Percentiles rank a stretch among this genome's conserved stretches.
Evolutionary conservation across 345 rosid genomes (phyloP).

Genomic region (Dipteronia dyeriana): DNA sequence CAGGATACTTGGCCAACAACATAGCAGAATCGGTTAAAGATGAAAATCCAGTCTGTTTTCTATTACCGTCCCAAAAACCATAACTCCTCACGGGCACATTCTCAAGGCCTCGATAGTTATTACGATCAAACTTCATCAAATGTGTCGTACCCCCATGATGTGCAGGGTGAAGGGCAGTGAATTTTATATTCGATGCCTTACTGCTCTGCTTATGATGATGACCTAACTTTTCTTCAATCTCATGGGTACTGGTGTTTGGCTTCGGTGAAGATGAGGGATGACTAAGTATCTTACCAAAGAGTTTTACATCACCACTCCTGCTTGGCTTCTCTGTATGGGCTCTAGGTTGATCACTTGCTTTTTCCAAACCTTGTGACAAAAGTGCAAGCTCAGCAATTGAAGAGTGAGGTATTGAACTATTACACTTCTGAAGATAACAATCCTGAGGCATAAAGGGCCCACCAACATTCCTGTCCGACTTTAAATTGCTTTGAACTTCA

Average conservation of each 20-base stretch:
- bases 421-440: conserved; percentile 61
- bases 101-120: conserved; percentile 47
- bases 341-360: conserved; percentile 36
- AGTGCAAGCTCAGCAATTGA: conserved; percentile 45
- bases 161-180: conserved; percentile 33
- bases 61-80: conserved; percentile 86
- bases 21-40: conserved; percentile 76
- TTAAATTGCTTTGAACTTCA: conserved; percentile 35
- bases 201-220: conserved; percentile 32
- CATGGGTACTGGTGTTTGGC: conserved; percentile 26
- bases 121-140: conserved; percentile 51
- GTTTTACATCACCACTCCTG: conserved; percentile 72
- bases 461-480: conserved; percentile 28
- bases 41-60: conserved; percentile 71
- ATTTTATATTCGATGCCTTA: conserved; percentile 44
- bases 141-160: conserved; percentile 29
- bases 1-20: conserved; percentile 72
- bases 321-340: conserved; percentile 46
- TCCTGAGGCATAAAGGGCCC: conserved; percentile 32
- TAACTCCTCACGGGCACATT: conserved; percentile 65
- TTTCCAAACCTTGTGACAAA: conserved; percentile 33
- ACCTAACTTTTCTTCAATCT: conserved; percentile 40
- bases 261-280: conserved; percentile 36
- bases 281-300: conserved; percentile 82
- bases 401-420: conserved; percentile 26